Evolutionary conservation across 2,329 filamentous ascomycete species (phyloP).

Genomic region (Simplicillium sp.): DNA sequence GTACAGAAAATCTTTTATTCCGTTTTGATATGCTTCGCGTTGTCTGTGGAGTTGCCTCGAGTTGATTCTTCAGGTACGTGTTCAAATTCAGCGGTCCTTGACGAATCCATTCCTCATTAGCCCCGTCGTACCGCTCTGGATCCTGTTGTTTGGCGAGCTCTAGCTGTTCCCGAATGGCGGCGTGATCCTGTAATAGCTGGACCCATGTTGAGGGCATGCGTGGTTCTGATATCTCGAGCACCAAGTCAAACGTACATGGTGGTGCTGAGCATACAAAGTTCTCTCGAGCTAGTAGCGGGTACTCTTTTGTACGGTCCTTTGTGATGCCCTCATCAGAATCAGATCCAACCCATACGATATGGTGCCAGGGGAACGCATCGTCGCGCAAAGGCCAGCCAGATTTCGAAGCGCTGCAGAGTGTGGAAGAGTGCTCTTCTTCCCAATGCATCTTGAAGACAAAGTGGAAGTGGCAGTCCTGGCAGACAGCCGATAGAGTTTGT

Average conservation of each 20-base stretch:
- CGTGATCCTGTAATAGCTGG: slow-evolving; percentile 32
- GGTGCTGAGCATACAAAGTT: slow-evolving; percentile 31
- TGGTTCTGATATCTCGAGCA: slow-evolving; percentile 38
- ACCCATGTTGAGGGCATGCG: slow-evolving; percentile 34
- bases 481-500: slow-evolving; percentile 24
- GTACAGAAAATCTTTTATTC: slow-evolving; percentile 46
- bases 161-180: slow-evolving; percentile 31
- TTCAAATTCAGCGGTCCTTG: slow-evolving; percentile 36
- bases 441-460: slow-evolving; percentile 28
- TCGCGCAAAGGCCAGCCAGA: slow-evolving; percentile 24
- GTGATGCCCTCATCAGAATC: slow-evolving; percentile 14
- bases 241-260: slow-evolving; percentile 30
- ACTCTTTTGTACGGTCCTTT: slow-evolving; percentile 22
- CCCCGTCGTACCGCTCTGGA: slow-evolving; percentile 35
- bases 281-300: slow-evolving; percentile 26
- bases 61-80: slow-evolving; percentile 41
- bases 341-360: slow-evolving; percentile 24
- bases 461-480: slow-evolving; percentile 30
- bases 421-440: slow-evolving; percentile 16
- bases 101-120: slow-evolving; percentile 27
- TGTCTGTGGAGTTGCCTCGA: slow-evolving; percentile 25
- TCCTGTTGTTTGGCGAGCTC: slow-evolving; percentile 30
- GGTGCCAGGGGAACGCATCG: slow-evolving; percentile 27
- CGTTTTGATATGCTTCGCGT: slow-evolving; percentile 40
- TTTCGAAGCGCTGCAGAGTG: slow-evolving; percentile 20